phyloP scores from a whole-genome alignment of 2,329 filamentous ascomycete genomes.

The Beauveria sp. region DNA sequence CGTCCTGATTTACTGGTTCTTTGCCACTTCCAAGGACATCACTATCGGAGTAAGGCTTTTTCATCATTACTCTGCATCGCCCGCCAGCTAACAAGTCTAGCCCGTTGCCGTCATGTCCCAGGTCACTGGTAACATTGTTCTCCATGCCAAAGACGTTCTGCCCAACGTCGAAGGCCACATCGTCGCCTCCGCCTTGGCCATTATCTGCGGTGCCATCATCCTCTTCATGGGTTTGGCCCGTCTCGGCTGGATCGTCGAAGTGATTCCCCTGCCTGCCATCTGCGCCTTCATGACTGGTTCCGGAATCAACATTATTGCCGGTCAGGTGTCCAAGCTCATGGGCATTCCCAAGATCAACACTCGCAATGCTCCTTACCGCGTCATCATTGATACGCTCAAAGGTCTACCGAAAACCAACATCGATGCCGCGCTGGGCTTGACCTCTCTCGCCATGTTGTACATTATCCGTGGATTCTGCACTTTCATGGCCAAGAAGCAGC shows the following conservation, averaged over 20 bases:
- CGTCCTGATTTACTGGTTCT: conserved; percentile 92
- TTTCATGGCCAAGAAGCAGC: conserved; percentile 57
- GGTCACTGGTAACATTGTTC: conserved; percentile 42
- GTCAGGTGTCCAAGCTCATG: conserved; percentile 43
- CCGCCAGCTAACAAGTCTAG: conserved; percentile 24
- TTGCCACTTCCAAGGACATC: conserved; percentile 89
- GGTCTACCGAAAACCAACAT: conserved; percentile 42
- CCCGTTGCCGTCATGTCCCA: conserved; percentile 48
- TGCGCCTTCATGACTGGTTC: conserved; percentile 49
- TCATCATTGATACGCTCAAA: conserved; percentile 45
- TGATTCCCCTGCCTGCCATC: conserved; percentile 45
- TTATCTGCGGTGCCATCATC: conserved; percentile 42
- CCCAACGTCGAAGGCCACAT: conserved; percentile 34
- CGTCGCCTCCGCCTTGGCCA: conserved; percentile 39
- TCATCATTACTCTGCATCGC: background rate
- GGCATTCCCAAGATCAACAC: conserved; percentile 44
- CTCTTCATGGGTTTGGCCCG: conserved; percentile 41
- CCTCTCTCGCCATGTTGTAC: conserved; percentile 61
- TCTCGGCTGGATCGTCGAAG: conserved; percentile 46
- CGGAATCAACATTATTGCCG: conserved; percentile 41
- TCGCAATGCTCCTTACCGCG: conserved; percentile 37
- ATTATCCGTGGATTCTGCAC: conserved; percentile 55
- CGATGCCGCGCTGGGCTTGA: conserved; percentile 68
- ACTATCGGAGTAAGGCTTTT: conserved; percentile 63
- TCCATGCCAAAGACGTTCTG: conserved; percentile 28